Base-by-base conservation (phyloP, 1,139 yeast species). In the Torulaspora globosa region DNA sequence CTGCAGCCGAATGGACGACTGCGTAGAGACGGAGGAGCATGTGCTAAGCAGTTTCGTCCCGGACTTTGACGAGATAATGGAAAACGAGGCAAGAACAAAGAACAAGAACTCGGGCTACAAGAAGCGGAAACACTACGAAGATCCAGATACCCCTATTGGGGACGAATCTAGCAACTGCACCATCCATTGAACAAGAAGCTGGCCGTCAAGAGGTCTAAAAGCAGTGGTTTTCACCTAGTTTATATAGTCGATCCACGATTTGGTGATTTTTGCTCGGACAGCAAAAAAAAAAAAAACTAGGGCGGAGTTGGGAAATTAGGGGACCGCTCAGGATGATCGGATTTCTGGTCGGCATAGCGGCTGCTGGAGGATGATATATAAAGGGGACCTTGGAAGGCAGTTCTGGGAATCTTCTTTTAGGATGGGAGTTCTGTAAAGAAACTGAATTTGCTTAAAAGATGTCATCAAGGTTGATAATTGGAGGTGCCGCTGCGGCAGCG, bases 1-100 rank as follows among this genome's bases (percentile, higher is more conserved):
- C 28, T 43, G 48, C 16, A 27, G 47, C 12, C 43, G 46, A 12
- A 15, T 56, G 27, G 57, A 49, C 23, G 58, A 53, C 39, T 48
- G 50, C 19, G 40, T 48, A 2, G 55, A 52, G 36, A 41, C 56
- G 18, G 66, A 61, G 36, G 66, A 60, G 33, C 62, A 59, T 36
- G 60, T 58, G 0, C 43, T 61, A 28, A 59, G 62, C 47, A 48
- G 43, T 30, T 51, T 55, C 38, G 52, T 43, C n/a, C 52, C 54
- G n/a, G 35, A 45, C 14, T 41, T 45, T 14, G 39, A 37, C 26
- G 45, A 37, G 10, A 14, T 39, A n/a, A 39, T 36, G 41, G 39
- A 24, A 28, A 44, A 46, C 15, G 39, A 48, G 9, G 16, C 34
- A 5, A 45, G 32, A 12, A 34, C 23, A 12, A 35, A 14, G 7